phyloP scores from a whole-genome alignment of 805 yeast species.

The Ascoidea rubescens region DNA sequence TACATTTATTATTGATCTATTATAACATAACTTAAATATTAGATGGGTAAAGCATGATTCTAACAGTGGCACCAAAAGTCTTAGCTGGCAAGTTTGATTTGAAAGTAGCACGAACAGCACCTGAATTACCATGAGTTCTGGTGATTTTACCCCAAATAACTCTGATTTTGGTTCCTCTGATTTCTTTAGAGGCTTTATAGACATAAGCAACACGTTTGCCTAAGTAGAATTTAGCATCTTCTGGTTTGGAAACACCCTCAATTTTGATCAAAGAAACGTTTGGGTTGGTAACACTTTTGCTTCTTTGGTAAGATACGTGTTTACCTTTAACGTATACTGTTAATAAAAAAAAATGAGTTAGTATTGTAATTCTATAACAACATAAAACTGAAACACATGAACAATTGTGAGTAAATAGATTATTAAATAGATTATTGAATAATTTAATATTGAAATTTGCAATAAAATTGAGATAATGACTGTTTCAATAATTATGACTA shows the following conservation, averaged over 20 bases:
- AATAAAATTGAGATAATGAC: too few species aligned
- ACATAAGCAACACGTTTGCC: slow-evolving; percentile 99
- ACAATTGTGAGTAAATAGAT: not conserved
- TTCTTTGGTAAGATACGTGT: slow-evolving; percentile 99
- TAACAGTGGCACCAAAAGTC: slow-evolving; percentile 99
- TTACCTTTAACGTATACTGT: slow-evolving; percentile 99
- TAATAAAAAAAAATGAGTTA: slow-evolving; percentile 2
- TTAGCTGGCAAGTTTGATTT: slow-evolving; percentile 98
- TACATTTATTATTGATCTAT: not conserved
- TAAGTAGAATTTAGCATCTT: slow-evolving; percentile 97
- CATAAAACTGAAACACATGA: not conserved
- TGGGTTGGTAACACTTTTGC: slow-evolving; percentile 97
- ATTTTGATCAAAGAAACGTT: slow-evolving; percentile 91
- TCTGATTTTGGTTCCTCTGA: slow-evolving; percentile 98
- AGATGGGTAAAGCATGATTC: slow-evolving; percentile 99
- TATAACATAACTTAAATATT: slow-evolving; percentile 60
- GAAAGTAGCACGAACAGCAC: slow-evolving; percentile 98
- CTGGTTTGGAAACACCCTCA: slow-evolving; percentile 86
- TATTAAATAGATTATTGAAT: not conserved
- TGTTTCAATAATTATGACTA: too few species aligned
- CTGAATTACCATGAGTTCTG: slow-evolving; percentile 98
- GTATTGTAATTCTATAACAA: not conserved
- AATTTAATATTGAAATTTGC: not conserved
- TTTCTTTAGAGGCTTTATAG: slow-evolving; percentile 96
- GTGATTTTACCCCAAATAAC: slow-evolving; percentile 99